Conservation (phyloP, 2,329 filamentous ascomycete species). For the Phyllosticta capitalensis region DNA sequence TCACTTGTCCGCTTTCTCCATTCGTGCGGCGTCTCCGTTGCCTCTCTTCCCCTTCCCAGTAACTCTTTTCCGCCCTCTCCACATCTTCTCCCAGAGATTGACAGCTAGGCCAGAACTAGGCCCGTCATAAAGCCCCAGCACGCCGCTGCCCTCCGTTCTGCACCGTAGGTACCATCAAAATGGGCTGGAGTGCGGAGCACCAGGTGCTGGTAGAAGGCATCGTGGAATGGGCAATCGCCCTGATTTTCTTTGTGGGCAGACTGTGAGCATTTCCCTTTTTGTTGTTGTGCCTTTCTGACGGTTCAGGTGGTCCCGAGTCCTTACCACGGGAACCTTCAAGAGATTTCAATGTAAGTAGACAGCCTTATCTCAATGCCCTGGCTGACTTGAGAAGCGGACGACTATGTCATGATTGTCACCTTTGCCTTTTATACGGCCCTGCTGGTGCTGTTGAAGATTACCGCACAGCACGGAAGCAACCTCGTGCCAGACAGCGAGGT, state of each 20-base stretch:
- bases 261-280: neutral
- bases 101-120: neutral
- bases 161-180: neutral
- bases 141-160: neutral
- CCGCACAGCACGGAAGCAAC: constrained; percentile 12
- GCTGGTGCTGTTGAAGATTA: constrained; percentile 13
- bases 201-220: constrained; percentile 11
- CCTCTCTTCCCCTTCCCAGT: neutral
- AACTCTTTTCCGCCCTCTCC: neutral
- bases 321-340: constrained; percentile 7
- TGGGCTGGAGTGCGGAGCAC: neutral
- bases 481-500: constrained; percentile 9
- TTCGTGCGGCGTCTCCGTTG: neutral
- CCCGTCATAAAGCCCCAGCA: neutral
- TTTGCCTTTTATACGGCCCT: constrained; percentile 12
- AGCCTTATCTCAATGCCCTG: neutral
- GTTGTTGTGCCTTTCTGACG: neutral
- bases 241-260: constrained; percentile 10
- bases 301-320: constrained; percentile 10
- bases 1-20: neutral
- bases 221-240: constrained; percentile 5
- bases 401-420: constrained; percentile 13
- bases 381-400: constrained; percentile 1
- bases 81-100: neutral
- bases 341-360: neutral